A percentile compares a stretch with the other conserved stretches of the same genome.
Evolutionary conservation across 305 asterid genomes (phyloP).

Genomic region (Fraxinus albicans): DNA sequence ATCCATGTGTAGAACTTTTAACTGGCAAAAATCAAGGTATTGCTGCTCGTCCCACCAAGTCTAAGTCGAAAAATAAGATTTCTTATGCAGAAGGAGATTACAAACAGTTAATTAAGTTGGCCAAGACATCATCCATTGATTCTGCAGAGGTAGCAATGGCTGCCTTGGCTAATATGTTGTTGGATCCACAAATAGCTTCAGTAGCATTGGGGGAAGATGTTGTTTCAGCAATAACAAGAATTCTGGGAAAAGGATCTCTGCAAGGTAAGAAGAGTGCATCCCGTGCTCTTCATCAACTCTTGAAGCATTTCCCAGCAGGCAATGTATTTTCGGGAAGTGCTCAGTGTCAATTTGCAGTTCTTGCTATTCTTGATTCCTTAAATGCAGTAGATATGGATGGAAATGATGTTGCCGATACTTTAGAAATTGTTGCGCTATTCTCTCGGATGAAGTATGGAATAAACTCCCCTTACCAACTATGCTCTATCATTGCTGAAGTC

Average conservation of each 20-base stretch:
- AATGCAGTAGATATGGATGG: slow-evolving; percentile 60
- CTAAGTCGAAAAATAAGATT: slow-evolving; percentile 40
- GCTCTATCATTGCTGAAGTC: slow-evolving; percentile 57
- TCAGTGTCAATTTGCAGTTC: slow-evolving; percentile 66
- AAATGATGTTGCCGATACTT: slow-evolving; percentile 56
- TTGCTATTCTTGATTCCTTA: slow-evolving; percentile 66
- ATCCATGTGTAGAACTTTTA: slow-evolving; percentile 61
- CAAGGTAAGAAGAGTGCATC: slow-evolving; percentile 76
- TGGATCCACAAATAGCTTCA: slow-evolving; percentile 67
- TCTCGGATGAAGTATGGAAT: slow-evolving; percentile 57
- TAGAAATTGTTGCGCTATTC: slow-evolving; percentile 58
- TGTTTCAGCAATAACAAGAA: slow-evolving; percentile 67
- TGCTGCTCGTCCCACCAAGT: slow-evolving; percentile 63
- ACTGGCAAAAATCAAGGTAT: slow-evolving; percentile 57
- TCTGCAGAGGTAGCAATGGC: slow-evolving; percentile 82
- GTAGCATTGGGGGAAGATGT: slow-evolving; percentile 82
- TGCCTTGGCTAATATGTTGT: slow-evolving; percentile 68
- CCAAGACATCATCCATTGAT: slow-evolving; percentile 65
- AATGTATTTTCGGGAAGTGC: slow-evolving; percentile 63
- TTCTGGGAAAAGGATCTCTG: slow-evolving; percentile 67
- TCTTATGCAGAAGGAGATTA: slow-evolving; percentile 72
- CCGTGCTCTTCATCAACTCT: slow-evolving; percentile 70
- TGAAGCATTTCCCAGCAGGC: slow-evolving; percentile 64
- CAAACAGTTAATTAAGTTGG: slow-evolving; percentile 62
- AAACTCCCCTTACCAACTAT: slow-evolving; percentile 42